Base-by-base conservation (phyloP, 2,329 filamentous ascomycete species). In the Venturia asperata region DNA sequence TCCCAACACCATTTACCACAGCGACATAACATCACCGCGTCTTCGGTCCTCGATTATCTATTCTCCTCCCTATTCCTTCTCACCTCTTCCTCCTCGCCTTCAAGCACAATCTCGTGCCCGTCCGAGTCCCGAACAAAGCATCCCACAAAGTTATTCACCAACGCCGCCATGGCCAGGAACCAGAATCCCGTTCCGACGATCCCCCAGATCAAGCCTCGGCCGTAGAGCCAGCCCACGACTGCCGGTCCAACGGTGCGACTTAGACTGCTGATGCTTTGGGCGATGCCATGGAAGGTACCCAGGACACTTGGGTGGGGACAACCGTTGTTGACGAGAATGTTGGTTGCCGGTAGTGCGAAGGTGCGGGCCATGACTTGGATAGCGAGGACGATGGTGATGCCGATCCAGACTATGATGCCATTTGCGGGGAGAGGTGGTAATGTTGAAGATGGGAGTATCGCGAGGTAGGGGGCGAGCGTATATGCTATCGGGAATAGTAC, bases 81-180 rank as follows among this genome's bases (percentile, higher is more conserved):
- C 85, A 0, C 85, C 85, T 39, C 52, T 39, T 61, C 58, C 34
- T 61, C 58, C 68, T 88, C 86, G 0, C 85, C 86, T 37, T 86
- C 83, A 1, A 88, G 72, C 78, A 85, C 79, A 58, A 88, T 83
- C 72, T 88, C 86, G 71, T 88, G 85, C 0, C 86, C 86, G 70
- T 86, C 77, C 0, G 86, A 85, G 68, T 88, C 86, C 63, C 75
- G 76, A 10, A 88, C 82, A 66, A 82, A 80, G 69, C 81, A 79
- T 64, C 83, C 86, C 5, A 81, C 80, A 5, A 82, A 66, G 21
- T 80, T 72, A 0, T 81, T 83, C 27, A 77, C 74, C 0, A 83
- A 67, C 0, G 83, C 83, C 9, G 85, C 75, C 3, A 74, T 73
- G 13, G 78, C 79, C 49, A 87, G 71, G 0, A 77, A 76, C 85